Base-by-base conservation (phyloP, 2,329 filamentous ascomycete species). In the Fusarium circinatum region DNA sequence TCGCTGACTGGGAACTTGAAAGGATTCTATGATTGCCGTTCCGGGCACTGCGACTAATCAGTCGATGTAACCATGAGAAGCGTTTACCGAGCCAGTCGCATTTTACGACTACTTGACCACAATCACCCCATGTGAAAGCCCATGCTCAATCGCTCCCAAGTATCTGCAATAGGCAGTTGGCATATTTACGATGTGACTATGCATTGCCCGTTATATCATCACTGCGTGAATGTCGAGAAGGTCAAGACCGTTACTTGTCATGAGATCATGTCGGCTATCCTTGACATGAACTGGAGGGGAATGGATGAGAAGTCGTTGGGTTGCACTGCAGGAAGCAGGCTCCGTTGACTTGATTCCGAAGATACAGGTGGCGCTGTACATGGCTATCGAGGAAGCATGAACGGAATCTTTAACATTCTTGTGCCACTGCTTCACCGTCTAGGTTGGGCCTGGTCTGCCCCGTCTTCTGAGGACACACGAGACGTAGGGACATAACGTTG, bases 21-120 rank as follows among this genome's bases (percentile, higher is more conserved):
- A 59, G 44, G 51, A 44, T 45, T 48, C 41, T 36, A n/a, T 42
- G 54, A 58, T 72, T 68, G 42, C 58, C 55, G 45, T 62, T 57
- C 48, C 42, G 36, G 61, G 32, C 49, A 60, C 36, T 45, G 58
- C 41, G 38, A 47, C 62, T 67, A 52, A 39, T 57, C 41, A 52
- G 38, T 61, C 26, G 59, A 74, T 72, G 71, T 71, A 72, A 74
- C 71, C 71, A 55, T 52, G 32, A 59, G 56, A 39, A 72, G 63
- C 55, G 63, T 72, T 64, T 74, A 68, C 55, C 41, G 68, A 60
- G 39, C 71, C 71, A 74, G 71, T 74, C 71, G 71, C 71, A 74
- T 74, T 60, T 49, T 38, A 56, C 41, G 51, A 47, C 34, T 39
- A 28, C 32, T 48, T 56, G 62, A 48, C 60, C 62, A 74, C 42